Percentiles rank a stretch among this genome's conserved stretches.
phyloP scores from a whole-genome alignment of 495 filamentous ascomycete species.

The Daldinia vernicosa region DNA sequence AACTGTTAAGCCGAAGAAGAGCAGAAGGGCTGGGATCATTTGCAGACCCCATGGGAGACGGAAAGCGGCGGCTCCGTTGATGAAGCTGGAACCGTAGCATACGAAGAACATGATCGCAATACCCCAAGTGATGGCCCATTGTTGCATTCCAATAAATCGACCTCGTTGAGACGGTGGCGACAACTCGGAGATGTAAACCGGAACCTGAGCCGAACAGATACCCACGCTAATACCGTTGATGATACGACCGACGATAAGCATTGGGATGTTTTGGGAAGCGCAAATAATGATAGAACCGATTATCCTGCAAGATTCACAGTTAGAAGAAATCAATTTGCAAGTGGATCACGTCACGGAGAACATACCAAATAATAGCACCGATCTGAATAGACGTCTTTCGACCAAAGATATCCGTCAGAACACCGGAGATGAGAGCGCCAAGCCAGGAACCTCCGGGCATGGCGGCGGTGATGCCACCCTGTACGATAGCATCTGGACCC shows the following conservation, averaged over 20 bases:
- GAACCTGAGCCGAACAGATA: constrained; percentile 81
- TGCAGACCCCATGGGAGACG: constrained; percentile 81
- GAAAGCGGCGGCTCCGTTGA: constrained; percentile 69
- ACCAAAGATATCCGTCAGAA: constrained; percentile 71
- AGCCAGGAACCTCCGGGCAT: constrained; percentile 82
- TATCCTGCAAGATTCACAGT: constrained; percentile 43
- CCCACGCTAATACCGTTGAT: constrained; percentile 82
- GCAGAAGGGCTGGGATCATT: constrained; percentile 72
- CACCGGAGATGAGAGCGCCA: constrained; percentile 73
- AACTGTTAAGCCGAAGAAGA: constrained; percentile 69
- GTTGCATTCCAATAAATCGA: constrained; percentile 73
- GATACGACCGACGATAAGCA: constrained; percentile 77
- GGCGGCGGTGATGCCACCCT: constrained; percentile 71
- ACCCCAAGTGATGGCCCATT: constrained; percentile 85
- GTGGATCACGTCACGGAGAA: not conserved
- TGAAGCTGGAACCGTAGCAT: constrained; percentile 77
- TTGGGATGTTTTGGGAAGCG: constrained; percentile 75
- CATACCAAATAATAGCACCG: constrained; percentile 70
- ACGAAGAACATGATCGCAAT: constrained; percentile 86
- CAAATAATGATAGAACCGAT: constrained; percentile 73
- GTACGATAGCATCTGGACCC: constrained; percentile 58
- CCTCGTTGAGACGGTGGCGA: constrained; percentile 75
- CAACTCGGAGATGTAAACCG: constrained; percentile 80
- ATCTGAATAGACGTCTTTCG: constrained; percentile 73
- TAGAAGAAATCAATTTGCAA: constrained; percentile 18